Evolutionary conservation across 768 basidiomycete species (phyloP).

Genomic region (Galerina sulciceps): DNA sequence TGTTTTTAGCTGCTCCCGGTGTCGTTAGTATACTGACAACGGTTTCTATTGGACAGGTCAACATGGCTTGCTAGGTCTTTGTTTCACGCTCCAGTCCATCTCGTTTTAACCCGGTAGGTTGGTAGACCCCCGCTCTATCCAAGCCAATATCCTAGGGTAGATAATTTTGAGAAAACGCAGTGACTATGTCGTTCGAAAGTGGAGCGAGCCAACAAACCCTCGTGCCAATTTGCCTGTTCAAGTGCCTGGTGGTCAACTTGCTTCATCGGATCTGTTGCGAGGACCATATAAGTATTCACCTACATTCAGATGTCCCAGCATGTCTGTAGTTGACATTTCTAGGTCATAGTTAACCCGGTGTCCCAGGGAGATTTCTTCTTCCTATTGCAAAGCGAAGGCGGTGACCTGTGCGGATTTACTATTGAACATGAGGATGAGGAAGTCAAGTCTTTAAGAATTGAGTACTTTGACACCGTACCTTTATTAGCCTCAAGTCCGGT

Average conservation of each 20-base stretch:
- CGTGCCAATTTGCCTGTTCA: constrained; percentile 95
- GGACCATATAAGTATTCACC: constrained; percentile 97
- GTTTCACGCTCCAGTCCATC: too few species aligned
- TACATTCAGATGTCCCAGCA: constrained; percentile 89
- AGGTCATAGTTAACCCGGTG: neutral
- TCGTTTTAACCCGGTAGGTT: too few species aligned
- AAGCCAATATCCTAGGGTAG: too few species aligned
- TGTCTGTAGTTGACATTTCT: constrained; percentile 3
- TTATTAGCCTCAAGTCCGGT: constrained; percentile 96
- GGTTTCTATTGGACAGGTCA: too few species aligned
- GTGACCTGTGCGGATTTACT: constrained; percentile 96
- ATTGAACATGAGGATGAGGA: constrained; percentile 99
- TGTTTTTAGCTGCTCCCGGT: too few species aligned
- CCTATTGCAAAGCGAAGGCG: constrained; percentile 96
- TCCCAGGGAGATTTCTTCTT: constrained; percentile 98
- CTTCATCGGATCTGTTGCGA: constrained; percentile 98
- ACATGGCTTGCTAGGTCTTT: too few species aligned
- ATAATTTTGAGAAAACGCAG: too few species aligned
- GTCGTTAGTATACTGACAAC: too few species aligned
- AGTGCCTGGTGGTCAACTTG: constrained; percentile 96
- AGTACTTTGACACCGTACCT: constrained; percentile 99
- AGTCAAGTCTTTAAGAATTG: constrained; percentile 90
- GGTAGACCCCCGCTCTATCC: too few species aligned
- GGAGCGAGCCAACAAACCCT: constrained; percentile 96
- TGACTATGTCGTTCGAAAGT: constrained; percentile 98